Evolutionary conservation across 164 flowering plant genomes (phyloP), one percentile per base, ranked within the genome.

Genomic region (Aristolochia fimbriata): DNA sequence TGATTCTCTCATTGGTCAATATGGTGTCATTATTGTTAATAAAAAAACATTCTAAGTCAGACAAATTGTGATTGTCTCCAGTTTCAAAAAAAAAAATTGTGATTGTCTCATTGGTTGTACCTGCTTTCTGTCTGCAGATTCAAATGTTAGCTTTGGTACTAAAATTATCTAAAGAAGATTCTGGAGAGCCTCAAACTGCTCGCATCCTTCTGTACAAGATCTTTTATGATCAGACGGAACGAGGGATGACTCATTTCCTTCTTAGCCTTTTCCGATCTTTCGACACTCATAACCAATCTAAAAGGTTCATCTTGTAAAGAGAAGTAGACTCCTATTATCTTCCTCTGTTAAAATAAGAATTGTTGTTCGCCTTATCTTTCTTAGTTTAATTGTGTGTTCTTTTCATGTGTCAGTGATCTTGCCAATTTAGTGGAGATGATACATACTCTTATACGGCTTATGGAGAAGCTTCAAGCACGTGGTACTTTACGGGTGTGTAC

Each of bases 221-320:
- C 60, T 88, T 91, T 59, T 91, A 91, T 76, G 99, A 91, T 76
- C 99, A 91, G 71, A 94, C 96, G 69, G 97, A 94, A 57, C 80
- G 86, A 77, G 99, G 99, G 62, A 72, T 94, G 86, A 86, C 93
- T 52, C 91, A 79, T 37, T 91, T 86, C 69, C 85, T 94, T 15
- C 48, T 91, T 66, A 84, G 73, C 65, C 75, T 81, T 74, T 64
- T 91, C 55, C 86, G 77, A 78, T 67, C 81, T 45, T 91, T 88
- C 66, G 75, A 91, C 63, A 64, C 68, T 56, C 87, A 79, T 63
- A 91, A 85, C 67, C 99, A 94, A 64, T 74, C 91, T 51, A 91
- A 81, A 78, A 91, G 99, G 97, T 93, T 15, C 30, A 21, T 47
- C 33, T 3, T 2, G 21, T 6, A 22, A 1, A 37, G 12, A 37